Base-by-base conservation (phyloP, 1,284 basidiomycete species). In the Pterulicium gracile region DNA sequence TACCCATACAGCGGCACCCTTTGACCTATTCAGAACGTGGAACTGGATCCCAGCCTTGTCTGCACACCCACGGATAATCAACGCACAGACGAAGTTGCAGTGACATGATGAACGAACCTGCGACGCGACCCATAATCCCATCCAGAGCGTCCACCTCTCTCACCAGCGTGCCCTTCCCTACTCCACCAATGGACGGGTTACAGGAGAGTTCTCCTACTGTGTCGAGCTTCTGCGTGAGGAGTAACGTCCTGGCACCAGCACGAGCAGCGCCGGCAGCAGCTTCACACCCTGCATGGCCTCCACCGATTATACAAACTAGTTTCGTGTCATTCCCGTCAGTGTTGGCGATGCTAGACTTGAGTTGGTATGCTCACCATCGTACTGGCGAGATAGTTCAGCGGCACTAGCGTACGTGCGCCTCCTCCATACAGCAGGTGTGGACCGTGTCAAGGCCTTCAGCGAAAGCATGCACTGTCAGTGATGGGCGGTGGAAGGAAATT, bases 231-330 rank as follows among this genome's bases (percentile, higher is more conserved):
- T 91, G 88, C 0, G 91, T 94, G 45, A 95, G 62, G 3, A 95
- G 69, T 2, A 91, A 54, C 0, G 91, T 93, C 50, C 73, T 69
- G 1, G 89, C 88, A 1, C 90, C 88, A 0, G 82, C 79, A 24
- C 91, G 70, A 2, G 91, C 88, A 7, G 90, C 76, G 2, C 82
- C 90, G 7, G 89, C 78, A 0, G 91, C 90, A 1, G 91, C 90
- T 61, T 95, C 91, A 54, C 87, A 89, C 1, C 90, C 90, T 22
- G 91, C 91, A 67, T 94, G 90, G 1, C 91, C 90, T 4, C 85
- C 91, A n/a, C 90, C 91, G 52, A 94, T 86, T 22, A 94, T 72
- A 53, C 88, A 85, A 0, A 92, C 88, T 85, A 57, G 2, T 32
- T n/a, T n/a, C n/a, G n/a, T n/a, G n/a, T n/a, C n/a, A n/a, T n/a